These are phyloP conservation scores for Xylaria hypoxylon DNA, from an alignment of 2,329 filamentous ascomycete genomes.

Conservation along the genomic window DNA sequence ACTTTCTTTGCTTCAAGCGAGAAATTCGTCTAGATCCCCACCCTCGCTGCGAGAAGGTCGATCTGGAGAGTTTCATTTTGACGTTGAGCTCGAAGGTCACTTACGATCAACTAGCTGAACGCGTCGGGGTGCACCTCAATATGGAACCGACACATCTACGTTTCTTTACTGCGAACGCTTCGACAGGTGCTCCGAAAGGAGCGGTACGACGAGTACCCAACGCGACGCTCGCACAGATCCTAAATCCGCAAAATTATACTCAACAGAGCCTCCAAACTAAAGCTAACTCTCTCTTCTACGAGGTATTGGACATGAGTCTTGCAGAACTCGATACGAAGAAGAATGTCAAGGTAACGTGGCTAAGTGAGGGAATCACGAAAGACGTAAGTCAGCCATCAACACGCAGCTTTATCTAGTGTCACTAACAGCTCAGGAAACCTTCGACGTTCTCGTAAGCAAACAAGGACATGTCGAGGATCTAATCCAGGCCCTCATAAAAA, in stretches of 20 bases:
- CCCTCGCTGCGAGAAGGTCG: conserved; percentile 65
- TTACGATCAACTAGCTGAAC: conserved; percentile 87
- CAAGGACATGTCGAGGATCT: conserved; percentile 84
- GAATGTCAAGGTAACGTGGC: conserved; percentile 81
- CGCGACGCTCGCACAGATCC: conserved; percentile 80
- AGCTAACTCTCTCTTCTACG: conserved; percentile 86
- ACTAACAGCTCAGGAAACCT: conserved; percentile 69
- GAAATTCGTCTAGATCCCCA: conserved; percentile 82
- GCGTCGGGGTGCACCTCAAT: conserved; percentile 81
- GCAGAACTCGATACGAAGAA: conserved; percentile 95
- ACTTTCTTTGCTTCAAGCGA: conserved; percentile 88
- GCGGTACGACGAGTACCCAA: conserved; percentile 78
- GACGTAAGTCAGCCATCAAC: conserved; percentile 70
- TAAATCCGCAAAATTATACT: conserved; percentile 78
- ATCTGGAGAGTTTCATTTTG: conserved; percentile 77
- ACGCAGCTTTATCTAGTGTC: conserved; percentile 24
- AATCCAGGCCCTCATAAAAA: conserved; percentile 80
- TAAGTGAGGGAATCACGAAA: conserved; percentile 91
- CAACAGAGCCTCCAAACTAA: conserved; percentile 78
- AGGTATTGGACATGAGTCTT: conserved; percentile 93
- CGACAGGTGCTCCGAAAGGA: conserved; percentile 80
- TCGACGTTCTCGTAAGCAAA: conserved; percentile 88
- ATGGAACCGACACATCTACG: conserved; percentile 88
- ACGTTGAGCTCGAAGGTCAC: conserved; percentile 87
- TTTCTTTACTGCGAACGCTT: conserved; percentile 86